A percentile compares a stretch with the other conserved stretches of the same genome.
Conservation (phyloP, 2,329 filamentous ascomycete genomes). For the Rutstroemia sp. region DNA sequence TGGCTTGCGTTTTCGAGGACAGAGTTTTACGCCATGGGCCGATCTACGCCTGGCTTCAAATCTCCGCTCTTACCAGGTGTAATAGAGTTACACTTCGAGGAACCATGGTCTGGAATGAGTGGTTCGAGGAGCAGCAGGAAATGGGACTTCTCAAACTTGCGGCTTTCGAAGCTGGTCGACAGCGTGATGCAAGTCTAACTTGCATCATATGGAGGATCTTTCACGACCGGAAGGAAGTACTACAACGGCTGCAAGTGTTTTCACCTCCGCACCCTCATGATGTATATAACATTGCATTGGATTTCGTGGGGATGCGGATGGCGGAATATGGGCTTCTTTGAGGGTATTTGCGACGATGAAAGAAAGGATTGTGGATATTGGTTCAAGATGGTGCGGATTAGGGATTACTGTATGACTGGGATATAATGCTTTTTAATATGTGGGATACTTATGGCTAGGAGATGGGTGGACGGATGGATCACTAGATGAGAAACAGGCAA, state of each 20-base stretch:
- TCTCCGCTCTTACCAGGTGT: not conserved
- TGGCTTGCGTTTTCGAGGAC: not conserved
- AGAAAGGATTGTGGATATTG: too few species aligned
- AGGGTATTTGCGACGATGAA: not conserved
- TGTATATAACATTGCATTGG: not conserved
- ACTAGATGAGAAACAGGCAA: too few species aligned
- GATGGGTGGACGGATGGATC: too few species aligned
- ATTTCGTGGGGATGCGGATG: not conserved
- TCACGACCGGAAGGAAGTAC: not conserved
- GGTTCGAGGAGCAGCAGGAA: not conserved
- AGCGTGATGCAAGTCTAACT: not conserved
- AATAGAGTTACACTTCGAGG: not conserved
- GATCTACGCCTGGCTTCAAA: not conserved
- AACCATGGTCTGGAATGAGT: not conserved
- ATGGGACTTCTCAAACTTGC: not conserved
- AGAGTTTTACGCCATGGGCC: not conserved
- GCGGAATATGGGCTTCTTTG: not conserved
- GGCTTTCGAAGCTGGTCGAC: not conserved
- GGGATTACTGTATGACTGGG: too few species aligned
- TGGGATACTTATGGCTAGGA: too few species aligned
- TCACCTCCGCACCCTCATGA: not conserved
- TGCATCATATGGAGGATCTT: constrained; percentile 1
- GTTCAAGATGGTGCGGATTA: too few species aligned
- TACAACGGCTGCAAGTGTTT: not conserved
- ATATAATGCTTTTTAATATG: too few species aligned